These are phyloP conservation scores for Russula virescens DNA, from an alignment of 768 basidiomycete species.

Conservation along the genomic window DNA sequence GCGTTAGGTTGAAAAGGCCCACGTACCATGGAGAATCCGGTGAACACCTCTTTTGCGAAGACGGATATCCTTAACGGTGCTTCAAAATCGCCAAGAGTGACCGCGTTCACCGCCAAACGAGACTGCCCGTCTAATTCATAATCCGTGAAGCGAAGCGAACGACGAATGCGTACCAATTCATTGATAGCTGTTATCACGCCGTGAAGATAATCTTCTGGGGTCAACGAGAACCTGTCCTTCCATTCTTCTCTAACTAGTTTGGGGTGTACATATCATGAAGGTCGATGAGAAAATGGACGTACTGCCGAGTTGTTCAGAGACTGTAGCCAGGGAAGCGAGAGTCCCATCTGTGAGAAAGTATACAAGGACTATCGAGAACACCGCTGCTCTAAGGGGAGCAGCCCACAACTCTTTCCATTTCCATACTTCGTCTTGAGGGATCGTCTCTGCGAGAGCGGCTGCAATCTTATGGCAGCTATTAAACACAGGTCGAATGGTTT, in stretches of 20 bases:
- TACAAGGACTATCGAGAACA: conserved; percentile 60
- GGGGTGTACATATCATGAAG: background rate
- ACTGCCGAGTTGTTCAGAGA: conserved; percentile 61
- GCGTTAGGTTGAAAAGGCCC: background rate
- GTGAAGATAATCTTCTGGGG: conserved; percentile 78
- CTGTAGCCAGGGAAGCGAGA: conserved; percentile 51
- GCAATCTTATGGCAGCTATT: conserved; percentile 47
- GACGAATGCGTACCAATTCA: conserved; percentile 53
- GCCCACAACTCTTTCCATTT: conserved; percentile 83
- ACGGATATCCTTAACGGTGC: conserved; percentile 70
- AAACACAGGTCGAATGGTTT: conserved; percentile 51
- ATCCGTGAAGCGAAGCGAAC: background rate
- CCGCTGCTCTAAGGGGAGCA: conserved; percentile 56
- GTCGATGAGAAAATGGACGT: conserved; percentile 29
- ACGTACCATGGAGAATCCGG: conserved; percentile 77
- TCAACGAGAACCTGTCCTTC: conserved; percentile 56
- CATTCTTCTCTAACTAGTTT: conserved; percentile 59
- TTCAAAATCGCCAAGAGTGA: conserved; percentile 78
- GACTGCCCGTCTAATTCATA: conserved; percentile 42
- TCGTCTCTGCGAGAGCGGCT: conserved; percentile 46
- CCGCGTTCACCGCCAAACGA: conserved; percentile 70
- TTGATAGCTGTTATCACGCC: conserved; percentile 74
- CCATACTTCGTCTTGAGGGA: conserved; percentile 75
- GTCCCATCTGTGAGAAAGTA: conserved; percentile 57
- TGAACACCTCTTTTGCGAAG: conserved; percentile 76